Conservation (phyloP, 2,329 filamentous ascomycete species). For the Calonectria fujianensis region DNA sequence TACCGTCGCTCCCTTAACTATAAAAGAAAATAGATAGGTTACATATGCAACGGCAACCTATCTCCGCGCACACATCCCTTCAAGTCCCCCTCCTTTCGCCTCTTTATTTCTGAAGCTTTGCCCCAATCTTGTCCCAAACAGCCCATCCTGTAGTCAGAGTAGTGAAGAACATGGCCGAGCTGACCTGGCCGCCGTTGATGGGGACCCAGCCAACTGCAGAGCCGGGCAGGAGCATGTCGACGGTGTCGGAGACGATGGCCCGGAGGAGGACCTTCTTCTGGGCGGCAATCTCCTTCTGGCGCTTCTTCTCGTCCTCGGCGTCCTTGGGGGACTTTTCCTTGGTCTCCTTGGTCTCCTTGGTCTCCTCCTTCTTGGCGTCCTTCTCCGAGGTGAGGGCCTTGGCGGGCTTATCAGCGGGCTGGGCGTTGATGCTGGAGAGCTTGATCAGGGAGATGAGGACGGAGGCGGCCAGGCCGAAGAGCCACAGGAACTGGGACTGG, state of each 20-base stretch:
- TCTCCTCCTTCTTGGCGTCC: slow-evolving; percentile 26
- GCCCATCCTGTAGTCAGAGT: slow-evolving; percentile 76
- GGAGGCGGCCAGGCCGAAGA: slow-evolving; percentile 75
- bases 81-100: background rate
- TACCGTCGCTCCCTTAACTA: slow-evolving; percentile 11
- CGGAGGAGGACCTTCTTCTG: slow-evolving; percentile 64
- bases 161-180: slow-evolving; percentile 75
- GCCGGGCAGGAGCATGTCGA: slow-evolving; percentile 79
- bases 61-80: background rate
- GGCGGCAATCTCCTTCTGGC: slow-evolving; percentile 59
- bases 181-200: slow-evolving; percentile 71
- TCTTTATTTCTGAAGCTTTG: slow-evolving; percentile 47
- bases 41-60: slow-evolving; percentile 23
- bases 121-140: slow-evolving; percentile 74
- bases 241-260: slow-evolving; percentile 72
- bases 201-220: slow-evolving; percentile 76
- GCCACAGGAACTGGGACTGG: slow-evolving; percentile 83
- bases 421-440: slow-evolving; percentile 59
- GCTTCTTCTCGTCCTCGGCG: slow-evolving; percentile 59
- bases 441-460: slow-evolving; percentile 65
- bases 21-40: slow-evolving; percentile 8
- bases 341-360: slow-evolving; percentile 24
- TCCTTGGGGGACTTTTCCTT: slow-evolving; percentile 47
- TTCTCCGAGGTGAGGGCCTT: slow-evolving; percentile 38
- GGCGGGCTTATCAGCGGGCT: slow-evolving; percentile 30